Evolutionary conservation across 1,139 yeast genomes (phyloP).

Genomic region (Yamadazyma friedrichii): DNA sequence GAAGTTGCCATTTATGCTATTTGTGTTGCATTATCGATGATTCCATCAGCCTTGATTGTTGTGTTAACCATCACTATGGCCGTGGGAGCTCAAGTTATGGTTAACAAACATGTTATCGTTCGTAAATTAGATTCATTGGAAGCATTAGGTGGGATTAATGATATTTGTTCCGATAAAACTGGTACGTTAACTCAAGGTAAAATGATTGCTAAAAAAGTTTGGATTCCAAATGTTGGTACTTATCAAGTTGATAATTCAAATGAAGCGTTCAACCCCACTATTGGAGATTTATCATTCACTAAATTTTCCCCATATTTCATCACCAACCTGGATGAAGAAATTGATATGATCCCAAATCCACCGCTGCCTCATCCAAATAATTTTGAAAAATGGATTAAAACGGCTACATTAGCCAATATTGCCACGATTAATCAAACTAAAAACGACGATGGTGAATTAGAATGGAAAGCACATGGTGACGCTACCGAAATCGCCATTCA

Average conservation of each 20-base stretch:
- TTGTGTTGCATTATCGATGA: conserved; percentile 81
- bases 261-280: conserved; percentile 73
- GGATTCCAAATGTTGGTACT: conserved; percentile 79
- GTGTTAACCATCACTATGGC: conserved; percentile 87
- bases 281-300: conserved; percentile 53
- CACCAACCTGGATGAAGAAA: conserved; percentile 39
- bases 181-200: conserved; percentile 81
- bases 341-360: conserved; percentile 22
- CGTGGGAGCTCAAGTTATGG: conserved; percentile 81
- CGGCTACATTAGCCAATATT: conserved; percentile 73
- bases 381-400: conserved; percentile 49
- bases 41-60: conserved; percentile 78
- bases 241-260: conserved; percentile 56
- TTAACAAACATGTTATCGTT: conserved; percentile 66
- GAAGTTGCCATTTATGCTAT: conserved; percentile 83
- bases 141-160: conserved; percentile 78
- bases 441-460: conserved; percentile 35
- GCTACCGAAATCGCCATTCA: conserved; percentile 85
- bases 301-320: conserved; percentile 42
- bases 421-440: conserved; percentile 53
- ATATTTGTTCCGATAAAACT: conserved; percentile 81
- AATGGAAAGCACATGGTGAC: conserved; percentile 80
- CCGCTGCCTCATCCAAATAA: conserved; percentile 25
- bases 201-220: conserved; percentile 69
- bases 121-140: conserved; percentile 77